Evolutionary conservation across 2,329 filamentous ascomycete species (phyloP), one percentile per base, ranked within the genome.

Genomic region (Mycosphaerella sp.): DNA sequence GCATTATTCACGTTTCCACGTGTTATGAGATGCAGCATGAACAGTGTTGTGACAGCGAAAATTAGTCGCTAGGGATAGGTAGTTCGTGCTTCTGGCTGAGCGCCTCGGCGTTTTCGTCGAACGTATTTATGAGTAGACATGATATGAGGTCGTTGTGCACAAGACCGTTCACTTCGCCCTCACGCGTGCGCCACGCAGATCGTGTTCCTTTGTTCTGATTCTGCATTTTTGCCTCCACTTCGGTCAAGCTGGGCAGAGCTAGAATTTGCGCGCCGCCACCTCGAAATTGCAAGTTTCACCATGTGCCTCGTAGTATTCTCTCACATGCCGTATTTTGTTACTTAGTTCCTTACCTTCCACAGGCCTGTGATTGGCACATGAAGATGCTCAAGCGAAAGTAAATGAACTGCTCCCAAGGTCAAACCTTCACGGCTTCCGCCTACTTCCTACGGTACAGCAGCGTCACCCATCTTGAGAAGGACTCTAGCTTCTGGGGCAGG

Each of bases 1-100:
- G 54, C 53, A 55, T 57, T 55, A 53, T 48, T 51, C 52, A 56
- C 42, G 42, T 26, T 44, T 44, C 17, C 54, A 61, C 55, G 58
- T 59, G 56, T 61, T 50, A 60, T 58, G 59, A 53, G 56, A 61
- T 56, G 60, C 52, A 58, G 59, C 60, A 62, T 60, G 60, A 59
- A 42, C 46, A 57, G 59, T 61, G 60, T 59, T 61, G 54, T 57
- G 51, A 45, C 58, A 60, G 60, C 56, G 60, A 54, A 56, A 42
- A 47, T 49, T 57, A 51, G 53, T 62, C 60, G 56, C 51, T 58
- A 57, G 56, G 60, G 51, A 62, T 62, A 56, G 60, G 56, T 29
- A 56, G 60, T 57, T 29, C 58, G 51, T 59, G 61, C 53, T 64
- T 60, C 59, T 60, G 56, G 52, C 53, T 48, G 56, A 58, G 53